Conservation (phyloP, 306 rosid species). For the Dalbergia cochinchinensis region DNA sequence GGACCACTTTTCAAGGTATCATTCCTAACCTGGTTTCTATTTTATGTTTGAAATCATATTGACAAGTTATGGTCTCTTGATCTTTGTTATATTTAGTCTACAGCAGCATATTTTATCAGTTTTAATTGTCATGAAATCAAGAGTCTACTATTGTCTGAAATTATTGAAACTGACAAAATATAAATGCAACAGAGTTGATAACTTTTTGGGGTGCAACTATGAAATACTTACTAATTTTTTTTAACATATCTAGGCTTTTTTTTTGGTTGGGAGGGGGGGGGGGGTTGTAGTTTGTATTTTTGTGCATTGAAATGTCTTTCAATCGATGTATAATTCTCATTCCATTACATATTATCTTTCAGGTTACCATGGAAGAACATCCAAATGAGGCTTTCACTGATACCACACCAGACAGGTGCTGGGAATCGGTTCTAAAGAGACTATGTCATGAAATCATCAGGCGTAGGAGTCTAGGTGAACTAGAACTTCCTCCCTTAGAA, state of each 20-base stretch:
- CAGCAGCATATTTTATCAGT: slow-evolving; percentile 1
- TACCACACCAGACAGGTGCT: slow-evolving; percentile 71
- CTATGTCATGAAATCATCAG: slow-evolving; percentile 59
- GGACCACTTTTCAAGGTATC: slow-evolving; percentile 93
- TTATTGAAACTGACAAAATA: not conserved
- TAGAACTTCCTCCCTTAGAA: slow-evolving; percentile 54
- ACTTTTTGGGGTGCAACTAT: not conserved
- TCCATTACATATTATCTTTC: slow-evolving; percentile 41
- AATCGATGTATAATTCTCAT: slow-evolving; percentile 23
- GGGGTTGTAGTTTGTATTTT: not conserved
- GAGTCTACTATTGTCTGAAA: not conserved
- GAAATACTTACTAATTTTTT: not conserved
- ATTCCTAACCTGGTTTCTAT: slow-evolving; percentile 31
- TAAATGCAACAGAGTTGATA: not conserved
- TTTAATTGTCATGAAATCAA: slow-evolving; percentile 7
- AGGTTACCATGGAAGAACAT: slow-evolving; percentile 81
- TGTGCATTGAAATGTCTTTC: slow-evolving; percentile 29
- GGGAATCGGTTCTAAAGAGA: slow-evolving; percentile 77
- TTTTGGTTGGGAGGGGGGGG: no score
- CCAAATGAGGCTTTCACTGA: slow-evolving; percentile 65
- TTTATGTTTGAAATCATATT: slow-evolving; percentile 31
- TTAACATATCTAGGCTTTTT: not conserved
- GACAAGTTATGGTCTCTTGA: slow-evolving; percentile 19
- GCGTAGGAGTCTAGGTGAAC: slow-evolving; percentile 54
- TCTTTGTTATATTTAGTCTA: slow-evolving; percentile 19